These are phyloP conservation scores for Filobasidium uniguttulatum DNA, from an alignment of 1,284 basidiomycete species.

Conservation along the genomic window DNA sequence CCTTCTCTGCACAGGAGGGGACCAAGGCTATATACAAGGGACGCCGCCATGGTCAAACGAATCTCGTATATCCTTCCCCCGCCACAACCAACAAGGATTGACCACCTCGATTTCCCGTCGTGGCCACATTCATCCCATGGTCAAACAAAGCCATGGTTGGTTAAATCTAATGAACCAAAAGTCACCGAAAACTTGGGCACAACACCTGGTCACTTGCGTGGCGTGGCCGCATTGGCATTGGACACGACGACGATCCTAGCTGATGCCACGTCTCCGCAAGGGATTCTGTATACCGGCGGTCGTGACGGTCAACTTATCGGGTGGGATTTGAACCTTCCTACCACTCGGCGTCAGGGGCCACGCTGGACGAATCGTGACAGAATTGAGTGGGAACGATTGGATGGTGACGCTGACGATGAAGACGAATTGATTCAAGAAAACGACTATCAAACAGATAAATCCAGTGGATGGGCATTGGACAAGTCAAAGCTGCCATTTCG, in stretches of 20 bases:
- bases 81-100: too few relatives aligned
- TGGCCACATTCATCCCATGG: too few relatives aligned
- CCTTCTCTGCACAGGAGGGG: too few relatives aligned
- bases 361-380: conserved; percentile 24
- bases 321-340: conserved; percentile 73
- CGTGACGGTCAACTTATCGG: conserved; percentile 80
- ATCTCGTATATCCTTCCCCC: conserved; percentile 1
- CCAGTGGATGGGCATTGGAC: too few relatives aligned
- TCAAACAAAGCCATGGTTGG: too few relatives aligned
- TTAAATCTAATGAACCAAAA: too few relatives aligned
- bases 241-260: conserved; percentile 66
- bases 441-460: too few relatives aligned
- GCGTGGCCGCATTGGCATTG: conserved; percentile 68
- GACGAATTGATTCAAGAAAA: conserved; percentile 3
- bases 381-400: conserved; percentile 29
- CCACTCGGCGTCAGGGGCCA: conserved; percentile 38
- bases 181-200: too few relatives aligned
- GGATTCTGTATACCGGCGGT: conserved; percentile 86
- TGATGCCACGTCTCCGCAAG: conserved; percentile 53
- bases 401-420: conserved; percentile 45
- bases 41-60: not conserved
- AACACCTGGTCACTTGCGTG: conserved; percentile 59
- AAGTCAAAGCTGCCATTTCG: not conserved
- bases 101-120: too few relatives aligned
- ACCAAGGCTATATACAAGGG: too few relatives aligned